Conservation (phyloP, 169 alveolate species). For the Cryptosporidium sp. region DNA sequence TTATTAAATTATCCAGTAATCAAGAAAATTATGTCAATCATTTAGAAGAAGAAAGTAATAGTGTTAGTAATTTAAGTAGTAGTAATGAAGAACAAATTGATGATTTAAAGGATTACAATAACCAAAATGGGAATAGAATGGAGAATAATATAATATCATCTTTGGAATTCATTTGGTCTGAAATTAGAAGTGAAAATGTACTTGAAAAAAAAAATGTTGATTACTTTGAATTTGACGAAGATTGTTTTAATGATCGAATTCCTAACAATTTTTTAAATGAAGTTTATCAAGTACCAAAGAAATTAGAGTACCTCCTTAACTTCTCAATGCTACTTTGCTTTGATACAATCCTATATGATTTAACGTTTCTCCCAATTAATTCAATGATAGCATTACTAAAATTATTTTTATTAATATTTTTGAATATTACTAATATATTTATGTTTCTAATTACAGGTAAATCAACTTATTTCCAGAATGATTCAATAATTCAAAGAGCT, state of each 20-base stretch:
- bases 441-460: constrained; percentile 6
- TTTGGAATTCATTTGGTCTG: constrained; percentile 69
- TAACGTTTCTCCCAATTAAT: constrained; percentile 81
- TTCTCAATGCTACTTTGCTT: constrained; percentile 79
- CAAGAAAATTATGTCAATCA: not conserved
- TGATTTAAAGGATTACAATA: constrained; percentile 10
- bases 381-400: constrained; percentile 43
- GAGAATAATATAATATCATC: constrained; percentile 60
- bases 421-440: constrained; percentile 1
- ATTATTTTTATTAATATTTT: constrained; percentile 7
- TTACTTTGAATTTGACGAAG: constrained; percentile 23
- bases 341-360: constrained; percentile 80
- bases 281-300: constrained; percentile 64
- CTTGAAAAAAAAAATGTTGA: constrained; percentile 9
- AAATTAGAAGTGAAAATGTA: constrained; percentile 62
- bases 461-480: not conserved
- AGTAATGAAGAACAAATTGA: constrained; percentile 4
- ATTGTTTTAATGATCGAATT: not conserved
- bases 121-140: not conserved
- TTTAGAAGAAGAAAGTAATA: constrained; percentile 9
- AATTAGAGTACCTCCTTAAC: constrained; percentile 66
- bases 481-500: not conserved
- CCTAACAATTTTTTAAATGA: constrained; percentile 61
- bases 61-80: constrained; percentile 10
- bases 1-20: not conserved